Conservation (phyloP, 2,329 filamentous ascomycete species). For the Cyclaneusma minus region DNA sequence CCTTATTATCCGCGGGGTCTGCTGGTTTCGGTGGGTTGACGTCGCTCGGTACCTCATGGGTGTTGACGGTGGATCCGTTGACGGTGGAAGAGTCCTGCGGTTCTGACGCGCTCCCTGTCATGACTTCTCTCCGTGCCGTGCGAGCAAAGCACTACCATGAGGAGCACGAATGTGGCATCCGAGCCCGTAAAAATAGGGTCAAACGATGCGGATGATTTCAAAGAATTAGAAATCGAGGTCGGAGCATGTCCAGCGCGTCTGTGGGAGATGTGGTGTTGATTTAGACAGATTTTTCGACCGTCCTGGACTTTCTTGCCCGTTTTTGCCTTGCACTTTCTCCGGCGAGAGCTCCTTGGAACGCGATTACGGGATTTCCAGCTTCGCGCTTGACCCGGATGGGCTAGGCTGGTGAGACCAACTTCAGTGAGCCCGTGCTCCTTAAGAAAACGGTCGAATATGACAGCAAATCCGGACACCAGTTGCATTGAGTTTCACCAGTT, state of each 20-base stretch:
- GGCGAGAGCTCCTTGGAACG: no score
- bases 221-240: conserved; percentile 29
- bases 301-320: no score
- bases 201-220: conserved; percentile 29
- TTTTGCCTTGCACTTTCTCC: no score
- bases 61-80: conserved; percentile 8
- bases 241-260: conserved; percentile 38
- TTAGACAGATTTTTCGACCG: no score
- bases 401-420: no score
- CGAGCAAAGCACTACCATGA: conserved; percentile 26
- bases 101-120: conserved; percentile 20
- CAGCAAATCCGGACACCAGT: no score
- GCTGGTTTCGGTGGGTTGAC: conserved; percentile 1
- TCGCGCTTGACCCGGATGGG: no score
- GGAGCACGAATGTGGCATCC: conserved; percentile 43
- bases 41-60: conserved; percentile 4
- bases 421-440: no score
- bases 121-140: conserved; percentile 14
- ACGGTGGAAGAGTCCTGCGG: conserved; percentile 16
- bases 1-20: conserved; percentile 9
- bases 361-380: no score
- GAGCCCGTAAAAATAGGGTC: conserved; percentile 38
- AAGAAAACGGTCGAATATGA: no score
- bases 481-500: no score
- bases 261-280: conserved; percentile 22